Base-by-base conservation (phyloP, 176 grass and related monocot genomes). In the Lolium perenne region DNA sequence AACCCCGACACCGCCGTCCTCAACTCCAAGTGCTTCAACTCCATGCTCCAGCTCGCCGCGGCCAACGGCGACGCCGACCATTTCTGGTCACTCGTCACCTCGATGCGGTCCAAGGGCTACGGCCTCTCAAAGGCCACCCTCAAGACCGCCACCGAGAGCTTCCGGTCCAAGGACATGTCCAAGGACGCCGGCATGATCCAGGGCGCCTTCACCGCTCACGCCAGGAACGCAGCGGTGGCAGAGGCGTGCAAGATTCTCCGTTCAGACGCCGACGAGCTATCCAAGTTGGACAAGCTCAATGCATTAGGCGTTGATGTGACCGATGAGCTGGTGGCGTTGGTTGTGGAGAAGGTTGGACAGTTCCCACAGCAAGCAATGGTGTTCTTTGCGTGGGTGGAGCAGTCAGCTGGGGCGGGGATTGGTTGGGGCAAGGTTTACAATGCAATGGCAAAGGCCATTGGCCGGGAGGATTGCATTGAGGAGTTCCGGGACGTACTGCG, bases 321-420 rank as follows among this genome's bases (percentile, higher is more conserved):
- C 0, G 88, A 91, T 71, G 88, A 87, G 81, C 82, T 91, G 86
- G 86, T 92, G 59, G 40, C 74, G 13, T 69, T 83, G 43, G 90
- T 94, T 40, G 62, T 97, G 77, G 90, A 88, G 55, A 94, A 74
- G 83, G 84, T 87, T 21, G 79, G 83, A 6, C 41, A 65, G 65
- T 89, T 63, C 62, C 92, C 92, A 0, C 87, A 21, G 21, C 90
- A 90, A 74, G 92, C 90, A 17, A 78, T 80, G 81, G 87, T 89
- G n/a, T 92, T 97, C 62, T 91, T 94, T 77, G 62, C 12, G 12
- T 94, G 92, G 90, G 82, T 91, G 77, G 95, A 92, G 86, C 81
- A 83, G 38, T 81, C 70, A 1, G 25, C 72, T 18, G 35, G 84
- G 18, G 65, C 79, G 2, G 87, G 86, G 48, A 84, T 93, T 55